Percentiles rank a stretch among this genome's conserved stretches.
These are phyloP conservation scores for Vitis hybrid DNA, from an alignment of 177 flowering plant genomes.

Conservation along the genomic window DNA sequence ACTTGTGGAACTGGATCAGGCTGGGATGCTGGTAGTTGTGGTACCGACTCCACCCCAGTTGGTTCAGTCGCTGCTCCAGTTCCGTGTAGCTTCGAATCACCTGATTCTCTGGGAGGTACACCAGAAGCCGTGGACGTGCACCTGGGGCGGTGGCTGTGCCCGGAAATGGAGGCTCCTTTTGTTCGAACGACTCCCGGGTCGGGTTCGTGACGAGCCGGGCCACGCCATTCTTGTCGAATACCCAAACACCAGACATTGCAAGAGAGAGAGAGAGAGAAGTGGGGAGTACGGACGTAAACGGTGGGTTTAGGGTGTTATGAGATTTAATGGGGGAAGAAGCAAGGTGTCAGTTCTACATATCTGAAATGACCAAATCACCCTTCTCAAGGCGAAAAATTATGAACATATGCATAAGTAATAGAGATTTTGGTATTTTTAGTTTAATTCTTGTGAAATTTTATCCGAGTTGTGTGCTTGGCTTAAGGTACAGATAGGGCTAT, in stretches of 20 bases:
- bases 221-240: constrained; percentile 56
- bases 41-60: constrained; percentile 60
- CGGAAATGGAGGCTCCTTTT: constrained; percentile 28
- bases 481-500: no score
- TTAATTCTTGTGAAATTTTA: no score
- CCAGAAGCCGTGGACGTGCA: constrained; percentile 46
- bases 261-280: neutral
- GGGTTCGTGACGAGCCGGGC: constrained; percentile 45
- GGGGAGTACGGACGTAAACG: neutral
- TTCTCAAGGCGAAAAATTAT: no score
- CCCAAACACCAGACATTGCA: constrained; percentile 60
- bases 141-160: constrained; percentile 53
- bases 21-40: constrained; percentile 18
- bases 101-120: constrained; percentile 46
- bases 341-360: no score
- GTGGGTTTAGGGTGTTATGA: neutral
- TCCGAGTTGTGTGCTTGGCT: no score
- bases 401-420: no score
- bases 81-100: constrained; percentile 45
- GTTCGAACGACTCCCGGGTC: constrained; percentile 51
- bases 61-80: constrained; percentile 41
- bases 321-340: neutral
- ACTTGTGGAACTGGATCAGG: constrained; percentile 54
- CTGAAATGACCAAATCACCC: no score
- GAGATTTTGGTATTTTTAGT: no score